Percentiles rank a stretch among this genome's conserved stretches.
Conservation (phyloP, 768 basidiomycete species). For the Collybia nuda region DNA sequence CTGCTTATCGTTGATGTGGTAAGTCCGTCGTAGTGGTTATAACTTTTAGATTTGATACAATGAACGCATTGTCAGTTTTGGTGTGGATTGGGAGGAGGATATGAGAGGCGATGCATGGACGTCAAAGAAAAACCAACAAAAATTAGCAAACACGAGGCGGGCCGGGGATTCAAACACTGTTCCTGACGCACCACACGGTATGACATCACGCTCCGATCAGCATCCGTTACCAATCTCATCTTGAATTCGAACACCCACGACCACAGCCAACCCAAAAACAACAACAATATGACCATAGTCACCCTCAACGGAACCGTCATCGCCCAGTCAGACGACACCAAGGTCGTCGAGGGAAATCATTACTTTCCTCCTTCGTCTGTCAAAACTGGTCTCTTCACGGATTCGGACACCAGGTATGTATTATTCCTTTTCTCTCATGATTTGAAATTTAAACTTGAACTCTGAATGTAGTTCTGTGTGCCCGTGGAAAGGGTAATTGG, state of each 20-base stretch:
- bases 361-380: constrained; percentile 70
- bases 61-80: too few relatives aligned
- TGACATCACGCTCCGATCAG: neutral
- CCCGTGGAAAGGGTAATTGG: constrained; percentile 68
- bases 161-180: too few relatives aligned
- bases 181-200: too few relatives aligned
- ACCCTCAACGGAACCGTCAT: constrained; percentile 48
- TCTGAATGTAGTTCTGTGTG: constrained; percentile 44
- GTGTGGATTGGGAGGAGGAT: too few relatives aligned
- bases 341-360: constrained; percentile 65
- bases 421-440: neutral
- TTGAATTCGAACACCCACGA: neutral
- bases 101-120: too few relatives aligned
- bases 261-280: neutral
- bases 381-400: constrained; percentile 39
- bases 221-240: neutral
- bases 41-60: too few relatives aligned
- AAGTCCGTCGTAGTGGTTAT: too few relatives aligned
- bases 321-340: constrained; percentile 56
- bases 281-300: constrained; percentile 45
- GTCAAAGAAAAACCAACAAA: too few relatives aligned
- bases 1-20: too few relatives aligned
- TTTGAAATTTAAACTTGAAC: neutral
- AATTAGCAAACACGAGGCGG: too few relatives aligned
- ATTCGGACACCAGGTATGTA: constrained; percentile 54